Percentiles rank a stretch among this genome's conserved stretches.
phyloP scores from a whole-genome alignment of 2,329 filamentous ascomycete genomes.

The Colletotrichum spaethianum region DNA sequence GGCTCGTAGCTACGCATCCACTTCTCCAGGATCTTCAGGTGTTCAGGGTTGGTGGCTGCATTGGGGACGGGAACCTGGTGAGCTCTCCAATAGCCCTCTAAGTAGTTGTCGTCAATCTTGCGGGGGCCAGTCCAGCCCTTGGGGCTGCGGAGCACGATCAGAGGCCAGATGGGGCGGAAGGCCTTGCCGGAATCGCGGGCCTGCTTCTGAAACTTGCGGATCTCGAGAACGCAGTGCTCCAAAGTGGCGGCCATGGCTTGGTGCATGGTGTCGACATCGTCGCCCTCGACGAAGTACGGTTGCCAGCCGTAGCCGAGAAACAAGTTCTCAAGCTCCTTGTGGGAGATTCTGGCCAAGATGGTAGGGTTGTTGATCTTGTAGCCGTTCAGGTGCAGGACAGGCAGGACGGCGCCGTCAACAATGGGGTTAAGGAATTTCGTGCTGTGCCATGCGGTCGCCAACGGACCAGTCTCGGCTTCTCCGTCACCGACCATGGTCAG shows the following conservation, averaged over 20 bases:
- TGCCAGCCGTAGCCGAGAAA: constrained; percentile 84
- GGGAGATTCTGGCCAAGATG: constrained; percentile 79
- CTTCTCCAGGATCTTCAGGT: constrained; percentile 77
- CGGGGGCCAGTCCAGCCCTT: constrained; percentile 86
- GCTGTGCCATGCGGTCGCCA: constrained; percentile 86
- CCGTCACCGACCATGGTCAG: constrained; percentile 86
- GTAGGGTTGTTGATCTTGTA: constrained; percentile 91
- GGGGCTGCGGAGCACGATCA: constrained; percentile 83
- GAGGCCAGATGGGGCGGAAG: constrained; percentile 81
- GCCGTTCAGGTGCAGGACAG: constrained; percentile 84
- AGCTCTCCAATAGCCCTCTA: constrained; percentile 84
- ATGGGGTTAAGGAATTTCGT: constrained; percentile 87
- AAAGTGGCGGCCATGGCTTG: constrained; percentile 86
- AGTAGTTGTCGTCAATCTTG: constrained; percentile 78
- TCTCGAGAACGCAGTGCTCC: constrained; percentile 80
- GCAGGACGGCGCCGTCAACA: constrained; percentile 82
- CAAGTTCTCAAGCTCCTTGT: constrained; percentile 78
- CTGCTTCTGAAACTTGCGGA: constrained; percentile 77
- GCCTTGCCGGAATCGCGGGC: constrained; percentile 79
- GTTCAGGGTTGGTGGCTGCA: constrained; percentile 74
- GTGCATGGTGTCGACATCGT: constrained; percentile 81
- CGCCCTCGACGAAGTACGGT: constrained; percentile 85
- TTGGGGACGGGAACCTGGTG: constrained; percentile 85
- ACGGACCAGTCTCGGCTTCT: constrained; percentile 84
- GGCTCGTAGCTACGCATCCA: constrained; percentile 86